Percentiles rank a stretch among this genome's conserved stretches.
Conservation (phyloP, 169 alveolate genomes). For the Miamiensis avidus region DNA sequence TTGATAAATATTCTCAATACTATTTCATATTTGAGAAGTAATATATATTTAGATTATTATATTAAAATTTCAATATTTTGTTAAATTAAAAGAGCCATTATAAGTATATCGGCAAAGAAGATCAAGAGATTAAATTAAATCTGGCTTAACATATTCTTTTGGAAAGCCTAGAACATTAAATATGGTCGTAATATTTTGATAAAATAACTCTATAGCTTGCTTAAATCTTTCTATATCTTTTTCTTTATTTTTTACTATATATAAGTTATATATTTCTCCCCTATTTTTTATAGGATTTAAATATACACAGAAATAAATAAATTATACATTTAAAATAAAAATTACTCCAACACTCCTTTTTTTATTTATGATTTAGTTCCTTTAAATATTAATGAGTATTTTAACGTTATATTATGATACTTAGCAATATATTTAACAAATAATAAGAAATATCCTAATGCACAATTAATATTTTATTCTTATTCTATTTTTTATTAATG, state of each 20-base stretch:
- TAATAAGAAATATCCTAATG: not conserved
- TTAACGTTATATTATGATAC: not conserved
- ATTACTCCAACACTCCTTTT: not conserved
- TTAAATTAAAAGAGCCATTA: not conserved
- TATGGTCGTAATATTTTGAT: not conserved
- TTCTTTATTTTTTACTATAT: too few relatives aligned
- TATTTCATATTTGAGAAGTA: too few relatives aligned
- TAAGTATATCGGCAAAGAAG: not conserved
- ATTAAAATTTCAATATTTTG: too few relatives aligned
- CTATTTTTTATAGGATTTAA: too few relatives aligned
- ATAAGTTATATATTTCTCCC: not conserved
- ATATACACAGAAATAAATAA: too few relatives aligned
- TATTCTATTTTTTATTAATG: not conserved
- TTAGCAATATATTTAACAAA: not conserved
- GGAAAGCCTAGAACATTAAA: not conserved
- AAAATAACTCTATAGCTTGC: not conserved
- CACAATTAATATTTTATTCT: not conserved
- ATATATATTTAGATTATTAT: too few relatives aligned
- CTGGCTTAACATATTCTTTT: not conserved
- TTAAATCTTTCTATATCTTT: not conserved
- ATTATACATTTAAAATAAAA: too few relatives aligned
- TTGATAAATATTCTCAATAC: too few relatives aligned
- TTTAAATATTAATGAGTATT: too few relatives aligned
- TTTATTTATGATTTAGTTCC: not conserved
- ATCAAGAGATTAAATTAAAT: not conserved